Percentiles rank a stretch among this genome's conserved stretches.
Evolutionary conservation across 345 rosid genomes (phyloP).

Genomic region (Noccaea bulbosa): DNA sequence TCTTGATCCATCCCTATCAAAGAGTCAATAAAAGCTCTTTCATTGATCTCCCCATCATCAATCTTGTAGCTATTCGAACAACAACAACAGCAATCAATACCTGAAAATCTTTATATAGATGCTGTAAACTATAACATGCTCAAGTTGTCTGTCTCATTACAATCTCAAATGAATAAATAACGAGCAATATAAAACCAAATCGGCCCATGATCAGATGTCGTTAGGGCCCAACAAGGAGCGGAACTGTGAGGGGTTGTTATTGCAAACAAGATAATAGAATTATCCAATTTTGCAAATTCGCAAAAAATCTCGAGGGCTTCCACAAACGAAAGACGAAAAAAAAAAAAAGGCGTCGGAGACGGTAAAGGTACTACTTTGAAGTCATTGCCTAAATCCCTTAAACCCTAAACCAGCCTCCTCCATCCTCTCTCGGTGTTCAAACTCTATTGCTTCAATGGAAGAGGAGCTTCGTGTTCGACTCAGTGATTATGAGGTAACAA

Average conservation of each 20-base stretch:
- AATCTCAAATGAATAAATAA: no score
- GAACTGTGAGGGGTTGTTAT: conserved; percentile 2
- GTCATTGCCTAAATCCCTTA: conserved; percentile 1
- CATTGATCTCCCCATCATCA: no score
- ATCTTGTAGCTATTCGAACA: no score
- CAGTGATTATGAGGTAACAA: conserved; percentile 45
- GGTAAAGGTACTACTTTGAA: neutral
- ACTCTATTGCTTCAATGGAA: conserved; percentile 26
- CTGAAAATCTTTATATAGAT: no score
- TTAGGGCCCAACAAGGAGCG: conserved; percentile 16
- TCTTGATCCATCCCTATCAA: no score
- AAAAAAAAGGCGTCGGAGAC: neutral
- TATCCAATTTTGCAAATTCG: conserved; percentile 6
- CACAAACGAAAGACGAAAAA: conserved; percentile 10
- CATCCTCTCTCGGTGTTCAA: neutral
- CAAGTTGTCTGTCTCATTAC: no score
- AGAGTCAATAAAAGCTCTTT: no score
- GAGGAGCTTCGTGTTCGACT: conserved; percentile 41
- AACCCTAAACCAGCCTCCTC: conserved; percentile 33
- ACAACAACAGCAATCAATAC: no score
- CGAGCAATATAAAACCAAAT: neutral
- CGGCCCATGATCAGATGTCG: neutral
- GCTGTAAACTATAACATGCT: no score
- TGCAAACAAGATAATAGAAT: neutral
- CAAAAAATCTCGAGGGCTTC: conserved; percentile 19